Evolutionary conservation across 305 asterid species (phyloP).

Genomic region (Ajuga reptans): DNA sequence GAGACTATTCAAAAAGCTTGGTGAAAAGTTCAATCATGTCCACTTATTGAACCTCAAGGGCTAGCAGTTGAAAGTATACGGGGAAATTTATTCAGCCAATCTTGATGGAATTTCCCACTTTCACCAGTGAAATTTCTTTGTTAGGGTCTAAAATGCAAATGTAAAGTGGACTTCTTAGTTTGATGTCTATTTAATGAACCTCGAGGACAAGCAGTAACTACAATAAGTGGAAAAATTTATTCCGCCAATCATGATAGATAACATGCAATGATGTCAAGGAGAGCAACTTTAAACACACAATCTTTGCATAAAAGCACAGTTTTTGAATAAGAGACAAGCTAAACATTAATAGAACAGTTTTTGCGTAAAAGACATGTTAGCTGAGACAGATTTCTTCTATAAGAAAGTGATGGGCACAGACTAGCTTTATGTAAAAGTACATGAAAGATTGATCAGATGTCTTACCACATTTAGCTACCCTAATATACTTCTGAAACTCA

Average conservation of each 20-base stretch:
- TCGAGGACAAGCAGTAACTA: neutral
- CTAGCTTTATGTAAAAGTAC: constrained; percentile 4
- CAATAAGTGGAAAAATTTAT: neutral
- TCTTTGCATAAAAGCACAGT: neutral
- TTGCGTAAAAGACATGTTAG: neutral
- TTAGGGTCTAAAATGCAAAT: neutral
- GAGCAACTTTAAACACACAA: neutral
- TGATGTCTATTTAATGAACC: neutral
- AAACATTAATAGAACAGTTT: neutral
- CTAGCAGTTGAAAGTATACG: neutral
- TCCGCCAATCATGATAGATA: neutral
- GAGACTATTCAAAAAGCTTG: neutral
- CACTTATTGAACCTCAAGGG: neutral
- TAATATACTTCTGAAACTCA: constrained; percentile 60
- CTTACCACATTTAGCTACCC: constrained; percentile 60
- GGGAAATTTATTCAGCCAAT: neutral
- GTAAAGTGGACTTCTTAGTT: neutral
- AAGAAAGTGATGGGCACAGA: constrained; percentile 9
- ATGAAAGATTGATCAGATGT: constrained; percentile 12
- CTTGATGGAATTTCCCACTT: neutral
- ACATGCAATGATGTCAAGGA: constrained; percentile 5
- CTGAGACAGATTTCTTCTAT: neutral
- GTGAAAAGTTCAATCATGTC: neutral
- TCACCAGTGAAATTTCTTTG: neutral
- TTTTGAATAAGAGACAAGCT: too few species aligned